phyloP scores from a whole-genome alignment of 768 basidiomycete genomes.

The Trametes cubensis region DNA sequence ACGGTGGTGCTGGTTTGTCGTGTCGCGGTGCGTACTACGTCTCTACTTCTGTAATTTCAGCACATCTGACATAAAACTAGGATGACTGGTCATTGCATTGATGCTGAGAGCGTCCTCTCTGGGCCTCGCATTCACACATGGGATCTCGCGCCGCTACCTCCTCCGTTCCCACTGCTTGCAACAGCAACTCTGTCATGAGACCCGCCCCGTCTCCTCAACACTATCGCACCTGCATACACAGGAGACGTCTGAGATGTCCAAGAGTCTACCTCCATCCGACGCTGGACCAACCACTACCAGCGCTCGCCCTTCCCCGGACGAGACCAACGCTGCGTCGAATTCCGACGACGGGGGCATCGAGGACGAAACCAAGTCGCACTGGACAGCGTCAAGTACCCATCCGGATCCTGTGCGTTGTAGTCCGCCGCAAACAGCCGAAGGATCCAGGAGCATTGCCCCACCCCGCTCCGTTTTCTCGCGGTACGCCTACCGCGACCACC shows the following conservation, averaged over 20 bases:
- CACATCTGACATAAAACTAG: conserved; percentile 36
- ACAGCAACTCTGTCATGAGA: conserved; percentile 20
- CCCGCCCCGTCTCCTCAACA: neutral
- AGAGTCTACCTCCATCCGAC: neutral
- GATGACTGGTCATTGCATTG: conserved; percentile 75
- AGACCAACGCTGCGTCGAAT: neutral
- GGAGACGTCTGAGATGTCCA: conserved; percentile 16
- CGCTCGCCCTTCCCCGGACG: too few relatives aligned
- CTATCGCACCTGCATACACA: conserved; percentile 9
- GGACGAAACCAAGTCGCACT: too few relatives aligned
- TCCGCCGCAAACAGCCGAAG: neutral
- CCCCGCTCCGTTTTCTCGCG: neutral
- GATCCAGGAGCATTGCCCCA: neutral
- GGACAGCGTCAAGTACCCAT: neutral
- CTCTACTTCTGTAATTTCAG: neutral
- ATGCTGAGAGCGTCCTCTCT: conserved; percentile 85
- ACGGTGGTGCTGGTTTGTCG: conserved; percentile 22
- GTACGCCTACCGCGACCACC: conserved; percentile 9
- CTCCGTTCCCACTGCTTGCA: conserved; percentile 17
- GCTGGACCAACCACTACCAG: neutral
- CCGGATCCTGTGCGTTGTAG: neutral
- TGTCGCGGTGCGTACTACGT: conserved; percentile 23
- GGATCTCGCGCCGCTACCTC: conserved; percentile 36
- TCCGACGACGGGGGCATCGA: too few relatives aligned
- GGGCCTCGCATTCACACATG: conserved; percentile 57